These are phyloP conservation scores for Teratosphaeria nubilosa DNA, from an alignment of 2,329 filamentous ascomycete genomes.

Conservation along the genomic window DNA sequence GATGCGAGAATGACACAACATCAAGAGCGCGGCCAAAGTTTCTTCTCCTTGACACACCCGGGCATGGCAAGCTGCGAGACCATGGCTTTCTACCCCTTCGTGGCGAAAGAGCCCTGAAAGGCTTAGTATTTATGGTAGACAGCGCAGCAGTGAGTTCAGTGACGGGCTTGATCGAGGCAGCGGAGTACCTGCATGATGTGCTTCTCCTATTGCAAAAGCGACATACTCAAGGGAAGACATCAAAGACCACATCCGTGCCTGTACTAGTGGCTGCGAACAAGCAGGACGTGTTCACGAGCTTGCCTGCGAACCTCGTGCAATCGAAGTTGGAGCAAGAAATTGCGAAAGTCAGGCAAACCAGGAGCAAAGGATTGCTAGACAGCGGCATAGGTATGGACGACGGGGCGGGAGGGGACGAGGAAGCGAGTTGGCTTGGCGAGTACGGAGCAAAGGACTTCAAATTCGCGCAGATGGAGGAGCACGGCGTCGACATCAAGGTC, in stretches of 20 bases:
- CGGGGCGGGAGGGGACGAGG: constrained; percentile 54
- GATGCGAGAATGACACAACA: constrained; percentile 52
- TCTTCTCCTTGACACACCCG: constrained; percentile 77
- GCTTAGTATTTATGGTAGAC: constrained; percentile 82
- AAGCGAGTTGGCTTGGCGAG: constrained; percentile 69
- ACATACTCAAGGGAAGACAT: constrained; percentile 45
- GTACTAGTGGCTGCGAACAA: constrained; percentile 90
- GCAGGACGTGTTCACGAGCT: constrained; percentile 84
- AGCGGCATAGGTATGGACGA: constrained; percentile 53
- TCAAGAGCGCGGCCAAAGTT: constrained; percentile 55
- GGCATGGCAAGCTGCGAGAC: constrained; percentile 84
- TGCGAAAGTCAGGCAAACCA: constrained; percentile 62
- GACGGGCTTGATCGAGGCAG: constrained; percentile 56
- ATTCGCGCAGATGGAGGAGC: constrained; percentile 75
- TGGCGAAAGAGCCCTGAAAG: constrained; percentile 46
- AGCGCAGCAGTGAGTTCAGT: constrained; percentile 38
- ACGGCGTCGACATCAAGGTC: constrained; percentile 68
- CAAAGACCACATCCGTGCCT: constrained; percentile 52
- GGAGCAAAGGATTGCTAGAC: constrained; percentile 72
- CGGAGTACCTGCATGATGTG: constrained; percentile 79
- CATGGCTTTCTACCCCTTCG: constrained; percentile 48
- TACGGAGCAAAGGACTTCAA: constrained; percentile 67
- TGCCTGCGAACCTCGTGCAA: constrained; percentile 48
- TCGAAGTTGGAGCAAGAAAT: constrained; percentile 49
- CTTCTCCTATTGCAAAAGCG: constrained; percentile 74